Evolutionary conservation across 1,284 basidiomycete species (phyloP).

Genomic region (Megacollybia platyphylla): DNA sequence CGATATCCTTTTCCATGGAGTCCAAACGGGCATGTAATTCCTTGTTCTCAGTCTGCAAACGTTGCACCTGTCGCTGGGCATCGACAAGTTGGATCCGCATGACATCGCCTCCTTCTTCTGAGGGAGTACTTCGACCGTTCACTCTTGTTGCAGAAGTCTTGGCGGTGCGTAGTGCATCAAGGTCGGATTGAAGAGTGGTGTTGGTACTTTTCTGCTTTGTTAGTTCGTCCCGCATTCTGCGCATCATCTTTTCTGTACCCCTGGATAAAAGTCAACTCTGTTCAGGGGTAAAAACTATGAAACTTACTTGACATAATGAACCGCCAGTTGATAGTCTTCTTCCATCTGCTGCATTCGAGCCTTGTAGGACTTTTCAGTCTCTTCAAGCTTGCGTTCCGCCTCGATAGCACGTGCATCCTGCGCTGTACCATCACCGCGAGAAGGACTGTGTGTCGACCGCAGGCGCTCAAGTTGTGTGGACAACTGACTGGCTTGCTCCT

Average conservation of each 20-base stretch:
- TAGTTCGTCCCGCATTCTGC: slow-evolving; percentile 91
- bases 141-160: slow-evolving; percentile 44
- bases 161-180: slow-evolving; percentile 54
- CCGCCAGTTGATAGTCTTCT: slow-evolving; percentile 89
- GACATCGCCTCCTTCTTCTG: slow-evolving; percentile 53
- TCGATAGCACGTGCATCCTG: slow-evolving; percentile 51
- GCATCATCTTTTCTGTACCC: slow-evolving; percentile 98
- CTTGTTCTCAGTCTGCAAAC: slow-evolving; percentile 58
- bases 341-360: slow-evolving; percentile 76
- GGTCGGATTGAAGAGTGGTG: slow-evolving; percentile 65
- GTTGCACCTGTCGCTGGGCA: slow-evolving; percentile 60
- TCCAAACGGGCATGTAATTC: slow-evolving; percentile 69
- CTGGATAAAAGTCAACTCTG: slow-evolving; percentile 28
- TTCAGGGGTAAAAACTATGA: slow-evolving; percentile 6
- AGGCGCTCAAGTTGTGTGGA: slow-evolving; percentile 55
- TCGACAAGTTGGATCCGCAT: slow-evolving; percentile 59
- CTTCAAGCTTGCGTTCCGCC: slow-evolving; percentile 64
- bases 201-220: slow-evolving; percentile 82
- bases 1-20: slow-evolving; percentile 63
- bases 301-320: slow-evolving; percentile 82
- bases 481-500: slow-evolving; percentile 53
- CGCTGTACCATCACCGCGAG: slow-evolving; percentile 20
- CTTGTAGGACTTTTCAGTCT: slow-evolving; percentile 70
- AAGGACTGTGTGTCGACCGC: slow-evolving; percentile 40
- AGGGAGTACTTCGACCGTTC: slow-evolving; percentile 77